These are phyloP conservation scores for Paralagenidium karlingii DNA, from an alignment of 352 stramenopile species.

Conservation along the genomic window DNA sequence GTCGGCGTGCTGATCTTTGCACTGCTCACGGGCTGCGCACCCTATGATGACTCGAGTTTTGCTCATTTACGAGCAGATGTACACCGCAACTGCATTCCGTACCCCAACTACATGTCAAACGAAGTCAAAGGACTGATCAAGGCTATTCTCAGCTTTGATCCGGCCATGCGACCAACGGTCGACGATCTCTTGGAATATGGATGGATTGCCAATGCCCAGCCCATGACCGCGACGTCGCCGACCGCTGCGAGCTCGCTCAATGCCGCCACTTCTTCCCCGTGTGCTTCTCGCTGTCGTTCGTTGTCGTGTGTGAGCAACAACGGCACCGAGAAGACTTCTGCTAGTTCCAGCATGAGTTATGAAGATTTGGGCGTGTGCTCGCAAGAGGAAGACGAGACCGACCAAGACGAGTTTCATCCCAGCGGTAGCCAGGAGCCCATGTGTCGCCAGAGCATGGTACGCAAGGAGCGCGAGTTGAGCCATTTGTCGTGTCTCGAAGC, in stretches of 20 bases:
- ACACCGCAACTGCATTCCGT: constrained; percentile 52
- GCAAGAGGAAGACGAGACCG: too few relatives aligned
- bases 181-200: constrained; percentile 41
- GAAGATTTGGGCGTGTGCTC: too few relatives aligned
- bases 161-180: constrained; percentile 38
- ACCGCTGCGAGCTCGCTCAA: background rate
- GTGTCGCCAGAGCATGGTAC: constrained; percentile 7
- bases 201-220: too few relatives aligned
- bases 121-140: constrained; percentile 55
- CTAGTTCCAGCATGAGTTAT: constrained; percentile 43
- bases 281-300: constrained; percentile 10
- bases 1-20: constrained; percentile 70
- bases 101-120: constrained; percentile 44
- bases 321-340: constrained; percentile 31
- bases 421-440: too few relatives aligned
- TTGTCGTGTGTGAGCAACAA: constrained; percentile 27
- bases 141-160: constrained; percentile 44
- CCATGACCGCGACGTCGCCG: too few relatives aligned
- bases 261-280: background rate
- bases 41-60: constrained; percentile 72
- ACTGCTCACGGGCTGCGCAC: constrained; percentile 65
- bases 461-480: constrained; percentile 9
- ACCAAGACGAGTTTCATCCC: too few relatives aligned
- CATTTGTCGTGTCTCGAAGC: constrained; percentile 36
- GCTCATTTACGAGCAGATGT: constrained; percentile 44